Evolutionary conservation across 2,329 filamentous ascomycete genomes (phyloP).

Genomic region (Cytospora schulzeri): DNA sequence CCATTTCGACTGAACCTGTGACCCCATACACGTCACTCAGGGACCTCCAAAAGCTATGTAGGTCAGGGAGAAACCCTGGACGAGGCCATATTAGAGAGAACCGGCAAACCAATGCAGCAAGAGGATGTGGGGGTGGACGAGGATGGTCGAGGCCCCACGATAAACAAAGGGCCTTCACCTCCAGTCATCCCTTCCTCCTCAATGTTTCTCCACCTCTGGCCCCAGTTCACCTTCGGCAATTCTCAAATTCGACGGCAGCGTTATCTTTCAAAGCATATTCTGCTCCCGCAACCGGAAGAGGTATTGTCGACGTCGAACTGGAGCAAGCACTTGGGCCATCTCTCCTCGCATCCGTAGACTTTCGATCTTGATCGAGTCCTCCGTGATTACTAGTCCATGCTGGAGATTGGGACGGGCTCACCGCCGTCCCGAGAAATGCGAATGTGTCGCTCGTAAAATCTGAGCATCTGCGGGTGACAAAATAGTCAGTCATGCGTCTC

Average conservation of each 20-base stretch:
- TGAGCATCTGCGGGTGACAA: constrained; percentile 51
- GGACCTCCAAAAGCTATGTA: background rate
- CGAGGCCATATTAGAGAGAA: background rate
- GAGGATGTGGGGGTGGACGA: background rate
- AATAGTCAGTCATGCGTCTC: constrained; percentile 1
- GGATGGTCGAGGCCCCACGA: background rate
- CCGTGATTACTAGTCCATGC: constrained; percentile 15
- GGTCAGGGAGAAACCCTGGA: background rate
- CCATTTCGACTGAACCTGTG: background rate
- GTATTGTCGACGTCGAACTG: background rate
- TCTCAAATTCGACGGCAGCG: background rate
- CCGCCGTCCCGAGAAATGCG: constrained; percentile 37
- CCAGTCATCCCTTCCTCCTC: background rate
- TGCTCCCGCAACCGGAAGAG: background rate
- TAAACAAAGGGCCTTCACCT: background rate
- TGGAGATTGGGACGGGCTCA: constrained; percentile 19
- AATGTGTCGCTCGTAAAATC: constrained; percentile 61
- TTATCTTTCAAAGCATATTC: background rate
- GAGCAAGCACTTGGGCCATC: background rate
- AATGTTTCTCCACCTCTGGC: background rate
- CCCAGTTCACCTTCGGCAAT: background rate
- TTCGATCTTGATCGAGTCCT: background rate
- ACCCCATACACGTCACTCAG: background rate
- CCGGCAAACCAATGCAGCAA: background rate
- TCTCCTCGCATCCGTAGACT: background rate